Evolutionary conservation across 1,284 basidiomycete species (phyloP), one percentile per base, ranked within the genome.

Genomic region (Heterobasidion irregulare): DNA sequence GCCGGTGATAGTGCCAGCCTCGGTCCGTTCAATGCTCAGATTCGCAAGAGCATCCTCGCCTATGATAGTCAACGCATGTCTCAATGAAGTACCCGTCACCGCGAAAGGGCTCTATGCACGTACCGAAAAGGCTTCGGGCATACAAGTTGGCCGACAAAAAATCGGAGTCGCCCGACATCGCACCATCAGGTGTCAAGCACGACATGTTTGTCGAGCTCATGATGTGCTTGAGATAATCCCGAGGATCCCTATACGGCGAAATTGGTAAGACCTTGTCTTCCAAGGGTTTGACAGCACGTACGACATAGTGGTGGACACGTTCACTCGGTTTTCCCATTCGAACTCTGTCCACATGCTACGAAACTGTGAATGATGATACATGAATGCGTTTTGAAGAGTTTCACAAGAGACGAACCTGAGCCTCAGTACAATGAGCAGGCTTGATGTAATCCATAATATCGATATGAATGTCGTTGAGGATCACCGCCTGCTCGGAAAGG

Each of bases 371-470:
- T 12, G 48, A 36, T 15, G 15, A 38, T 13, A 50, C n/a, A 12
- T 38, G 34, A 38, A 34, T 52, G 33, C 53, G 43, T 50, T 53
- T 45, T 50, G 46, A 50, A 53, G 45, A 43, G 38, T 16, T 32
- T 44, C 34, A 44, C 32, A 6, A 41, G 46, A 41, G 26, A 66
- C 79, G 58, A 66, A 92, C 92, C 82, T 96, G 92, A 35, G 90
- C 86, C 70, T 99, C 96, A 57, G 89, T 97, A 72, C 94, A 97
- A 66, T 92, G 92, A 4, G 94, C 93, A 0, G 96, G 95, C 70
- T 97, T 94, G 76, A 99, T 99, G 72, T 98, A 99, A 71, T 98
- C 96, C 91, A 99, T 96, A 63, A 99, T 98, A 71, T 99, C 97
- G 61, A 98, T 93, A 72, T 98, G 94, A 57, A 98, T 95, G 72